Evolutionary conservation across 1,284 basidiomycete genomes (phyloP).

Genomic region (Mycosarcoma maydis): DNA sequence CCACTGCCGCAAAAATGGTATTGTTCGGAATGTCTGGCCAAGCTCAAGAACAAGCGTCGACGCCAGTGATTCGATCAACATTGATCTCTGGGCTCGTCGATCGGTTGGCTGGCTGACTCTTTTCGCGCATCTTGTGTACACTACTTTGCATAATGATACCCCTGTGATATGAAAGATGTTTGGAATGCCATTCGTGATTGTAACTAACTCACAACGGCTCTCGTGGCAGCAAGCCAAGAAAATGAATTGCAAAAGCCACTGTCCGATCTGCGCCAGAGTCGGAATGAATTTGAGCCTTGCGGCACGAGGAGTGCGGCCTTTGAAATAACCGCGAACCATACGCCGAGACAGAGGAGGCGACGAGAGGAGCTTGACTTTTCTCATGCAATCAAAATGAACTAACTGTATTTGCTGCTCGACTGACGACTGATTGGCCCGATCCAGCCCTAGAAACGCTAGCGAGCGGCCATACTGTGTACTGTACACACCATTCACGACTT

Average conservation of each 20-base stretch:
- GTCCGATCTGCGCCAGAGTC: no score
- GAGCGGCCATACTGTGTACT: no score
- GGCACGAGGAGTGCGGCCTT: not conserved
- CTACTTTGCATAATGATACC: not conserved
- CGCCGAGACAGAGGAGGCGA: not conserved
- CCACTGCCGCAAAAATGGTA: constrained; percentile 65
- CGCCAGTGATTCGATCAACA: constrained; percentile 8
- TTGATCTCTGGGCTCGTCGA: constrained; percentile 7
- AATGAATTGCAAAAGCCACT: no score
- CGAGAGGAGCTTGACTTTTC: not conserved
- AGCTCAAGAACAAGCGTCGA: constrained; percentile 46
- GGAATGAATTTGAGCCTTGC: not conserved
- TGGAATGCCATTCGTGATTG: no score
- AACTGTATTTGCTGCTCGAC: no score
- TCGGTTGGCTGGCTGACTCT: not conserved
- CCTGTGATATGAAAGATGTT: not conserved
- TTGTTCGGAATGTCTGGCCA: constrained; percentile 52
- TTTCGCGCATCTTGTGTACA: not conserved
- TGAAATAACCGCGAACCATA: not conserved
- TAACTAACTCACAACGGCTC: no score
- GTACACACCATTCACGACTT: no score
- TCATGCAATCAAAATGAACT: no score
- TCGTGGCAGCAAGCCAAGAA: not conserved
- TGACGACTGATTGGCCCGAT: no score
- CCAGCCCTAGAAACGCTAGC: no score